Evolutionary conservation across 306 rosid genomes (phyloP).

Genomic region (Dryas octopetala): DNA sequence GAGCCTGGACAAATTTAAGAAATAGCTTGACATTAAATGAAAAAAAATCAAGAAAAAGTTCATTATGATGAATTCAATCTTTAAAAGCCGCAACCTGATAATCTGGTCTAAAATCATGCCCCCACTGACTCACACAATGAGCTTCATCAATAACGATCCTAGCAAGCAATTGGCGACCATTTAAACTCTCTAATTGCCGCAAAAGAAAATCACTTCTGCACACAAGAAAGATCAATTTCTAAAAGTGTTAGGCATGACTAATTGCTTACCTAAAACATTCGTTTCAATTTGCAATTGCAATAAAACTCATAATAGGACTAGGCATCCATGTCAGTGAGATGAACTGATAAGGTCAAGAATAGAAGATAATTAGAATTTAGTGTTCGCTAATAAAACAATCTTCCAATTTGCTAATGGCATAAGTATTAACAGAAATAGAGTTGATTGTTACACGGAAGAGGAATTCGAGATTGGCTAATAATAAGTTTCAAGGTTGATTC

Average conservation of each 20-base stretch:
- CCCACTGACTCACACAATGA: constrained; percentile 99
- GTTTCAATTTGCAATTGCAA: neutral
- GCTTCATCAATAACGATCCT: constrained; percentile 98
- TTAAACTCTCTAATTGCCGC: constrained; percentile 75
- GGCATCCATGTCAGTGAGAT: neutral
- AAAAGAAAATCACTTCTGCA: constrained; percentile 91
- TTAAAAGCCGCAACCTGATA: constrained; percentile 70
- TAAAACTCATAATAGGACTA: neutral
- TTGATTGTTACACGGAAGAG: neutral
- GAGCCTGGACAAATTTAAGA: constrained; percentile 61
- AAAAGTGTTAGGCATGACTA: constrained; percentile 5
- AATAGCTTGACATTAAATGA: constrained; percentile 20
- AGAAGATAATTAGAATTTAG: neutral
- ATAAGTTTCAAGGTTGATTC: neutral
- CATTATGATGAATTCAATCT: constrained; percentile 11
- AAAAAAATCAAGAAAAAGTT: neutral
- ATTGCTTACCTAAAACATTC: neutral
- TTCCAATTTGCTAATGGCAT: neutral
- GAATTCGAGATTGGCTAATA: neutral
- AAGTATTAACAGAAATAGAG: neutral
- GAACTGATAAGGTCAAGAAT: neutral
- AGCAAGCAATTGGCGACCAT: constrained; percentile 83
- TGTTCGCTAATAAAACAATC: neutral
- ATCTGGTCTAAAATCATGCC: constrained; percentile 99
- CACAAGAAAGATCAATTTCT: constrained; percentile 17